Conservation (phyloP, 2,329 filamentous ascomycete species). For the Hortaea werneckii region DNA sequence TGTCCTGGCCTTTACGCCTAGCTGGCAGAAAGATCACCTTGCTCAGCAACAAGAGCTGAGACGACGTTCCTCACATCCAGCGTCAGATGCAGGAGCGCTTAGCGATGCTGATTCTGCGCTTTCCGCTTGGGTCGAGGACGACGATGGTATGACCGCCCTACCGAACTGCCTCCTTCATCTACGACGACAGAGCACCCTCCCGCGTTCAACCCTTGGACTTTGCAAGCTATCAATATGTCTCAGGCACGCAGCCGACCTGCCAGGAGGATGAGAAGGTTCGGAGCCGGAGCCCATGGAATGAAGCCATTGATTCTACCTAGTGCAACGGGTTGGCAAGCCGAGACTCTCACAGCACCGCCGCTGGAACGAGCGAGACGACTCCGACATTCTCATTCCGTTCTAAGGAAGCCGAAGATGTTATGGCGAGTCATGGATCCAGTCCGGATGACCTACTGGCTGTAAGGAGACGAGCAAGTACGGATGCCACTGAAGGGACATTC, state of each 20-base stretch:
- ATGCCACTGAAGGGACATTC: conserved; percentile 4
- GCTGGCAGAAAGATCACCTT: too few species aligned
- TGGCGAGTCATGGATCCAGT: conserved; percentile 4
- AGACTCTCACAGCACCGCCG: conserved; percentile 14
- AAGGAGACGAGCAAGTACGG: conserved; percentile 13
- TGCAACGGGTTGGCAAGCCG: conserved; percentile 16
- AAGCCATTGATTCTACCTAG: conserved; percentile 26
- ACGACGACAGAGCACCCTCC: neutral
- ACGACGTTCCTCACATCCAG: too few species aligned
- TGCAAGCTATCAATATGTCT: conserved; percentile 2
- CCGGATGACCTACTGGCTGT: conserved; percentile 2
- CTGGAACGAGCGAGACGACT: conserved; percentile 12
- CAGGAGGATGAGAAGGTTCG: conserved; percentile 27
- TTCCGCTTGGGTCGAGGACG: neutral
- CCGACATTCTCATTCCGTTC: conserved; percentile 3
- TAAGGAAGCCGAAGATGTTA: neutral
- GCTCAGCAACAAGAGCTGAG: too few species aligned
- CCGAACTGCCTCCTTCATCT: neutral
- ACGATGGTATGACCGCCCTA: conserved; percentile 10
- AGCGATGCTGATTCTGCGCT: too few species aligned
- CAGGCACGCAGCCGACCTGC: conserved; percentile 7
- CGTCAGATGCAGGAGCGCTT: too few species aligned
- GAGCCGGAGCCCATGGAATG: conserved; percentile 23
- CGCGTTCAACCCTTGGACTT: conserved; percentile 9
- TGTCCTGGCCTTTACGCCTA: too few species aligned